Evolutionary conservation across 1,139 yeast species (phyloP).

Genomic region (Saccharomyces pastorianus): DNA sequence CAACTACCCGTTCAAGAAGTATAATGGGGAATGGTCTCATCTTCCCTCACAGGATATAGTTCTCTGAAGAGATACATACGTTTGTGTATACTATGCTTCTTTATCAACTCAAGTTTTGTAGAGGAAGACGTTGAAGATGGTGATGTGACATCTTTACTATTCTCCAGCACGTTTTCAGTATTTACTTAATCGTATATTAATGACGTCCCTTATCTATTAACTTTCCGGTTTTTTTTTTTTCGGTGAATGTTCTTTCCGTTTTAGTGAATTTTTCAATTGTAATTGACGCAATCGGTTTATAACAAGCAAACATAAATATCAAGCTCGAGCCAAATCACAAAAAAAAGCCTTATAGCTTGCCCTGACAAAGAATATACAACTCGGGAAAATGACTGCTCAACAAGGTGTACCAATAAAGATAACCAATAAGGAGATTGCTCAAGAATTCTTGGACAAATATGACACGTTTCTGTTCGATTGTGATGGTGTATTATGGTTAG

Average conservation of each 20-base stretch:
- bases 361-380: neutral
- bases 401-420: conserved; percentile 36
- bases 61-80: too few relatives aligned
- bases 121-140: neutral
- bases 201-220: neutral
- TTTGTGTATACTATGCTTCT: neutral
- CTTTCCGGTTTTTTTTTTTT: neutral
- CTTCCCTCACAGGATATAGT: too few relatives aligned
- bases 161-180: neutral
- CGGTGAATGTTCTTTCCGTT: neutral
- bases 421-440: conserved; percentile 40
- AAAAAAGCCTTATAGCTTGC: neutral
- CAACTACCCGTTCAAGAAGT: neutral
- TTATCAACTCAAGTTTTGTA: neutral
- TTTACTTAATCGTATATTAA: neutral
- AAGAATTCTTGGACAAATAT: conserved; percentile 49
- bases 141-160: neutral
- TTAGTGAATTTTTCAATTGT: neutral
- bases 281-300: neutral
- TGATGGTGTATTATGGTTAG: conserved; percentile 92
- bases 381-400: conserved; percentile 16
- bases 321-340: neutral
- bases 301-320: neutral
- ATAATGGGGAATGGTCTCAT: neutral
- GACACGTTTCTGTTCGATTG: conserved; percentile 89